These are phyloP conservation scores for Elongisporangium undulatum DNA, from an alignment of 352 stramenopile species.

Conservation along the genomic window DNA sequence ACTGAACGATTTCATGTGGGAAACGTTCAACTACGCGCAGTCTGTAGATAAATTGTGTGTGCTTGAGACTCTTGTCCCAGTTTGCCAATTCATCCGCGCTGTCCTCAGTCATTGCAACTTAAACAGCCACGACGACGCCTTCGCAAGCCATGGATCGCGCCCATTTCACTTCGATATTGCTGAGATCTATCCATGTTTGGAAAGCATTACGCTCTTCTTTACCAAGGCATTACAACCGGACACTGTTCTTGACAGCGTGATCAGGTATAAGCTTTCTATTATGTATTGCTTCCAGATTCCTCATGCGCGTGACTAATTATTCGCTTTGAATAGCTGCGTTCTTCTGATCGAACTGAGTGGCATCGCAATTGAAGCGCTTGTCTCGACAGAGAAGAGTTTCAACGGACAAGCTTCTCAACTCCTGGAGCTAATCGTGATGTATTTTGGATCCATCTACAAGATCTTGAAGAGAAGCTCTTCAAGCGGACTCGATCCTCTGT, in stretches of 20 bases:
- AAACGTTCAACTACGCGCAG: conserved; percentile 34
- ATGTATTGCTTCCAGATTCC: conserved; percentile 1
- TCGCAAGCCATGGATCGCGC: background rate
- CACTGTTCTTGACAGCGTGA: conserved; percentile 19
- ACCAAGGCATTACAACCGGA: conserved; percentile 20
- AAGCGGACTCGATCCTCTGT: background rate
- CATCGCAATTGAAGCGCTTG: conserved; percentile 42
- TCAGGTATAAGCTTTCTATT: conserved; percentile 14
- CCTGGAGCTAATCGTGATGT: conserved; percentile 7
- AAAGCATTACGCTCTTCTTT: conserved; percentile 33
- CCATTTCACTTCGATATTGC: conserved; percentile 21
- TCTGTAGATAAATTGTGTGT: conserved; percentile 18
- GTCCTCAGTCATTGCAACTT: conserved; percentile 65
- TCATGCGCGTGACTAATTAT: conserved; percentile 5
- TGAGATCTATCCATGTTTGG: conserved; percentile 20
- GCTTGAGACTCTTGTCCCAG: conserved; percentile 57
- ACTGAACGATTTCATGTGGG: conserved; percentile 43
- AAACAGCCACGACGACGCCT: conserved; percentile 10
- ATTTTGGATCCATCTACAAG: background rate
- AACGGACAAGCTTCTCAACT: conserved; percentile 7
- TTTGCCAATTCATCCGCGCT: conserved; percentile 63
- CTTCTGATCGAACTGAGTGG: conserved; percentile 61
- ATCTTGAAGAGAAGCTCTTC: background rate
- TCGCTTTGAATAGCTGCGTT: conserved; percentile 39
- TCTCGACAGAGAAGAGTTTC: conserved; percentile 6